These are phyloP conservation scores for Diaporthe australafricana DNA, from an alignment of 2,329 filamentous ascomycete species.

Conservation along the genomic window DNA sequence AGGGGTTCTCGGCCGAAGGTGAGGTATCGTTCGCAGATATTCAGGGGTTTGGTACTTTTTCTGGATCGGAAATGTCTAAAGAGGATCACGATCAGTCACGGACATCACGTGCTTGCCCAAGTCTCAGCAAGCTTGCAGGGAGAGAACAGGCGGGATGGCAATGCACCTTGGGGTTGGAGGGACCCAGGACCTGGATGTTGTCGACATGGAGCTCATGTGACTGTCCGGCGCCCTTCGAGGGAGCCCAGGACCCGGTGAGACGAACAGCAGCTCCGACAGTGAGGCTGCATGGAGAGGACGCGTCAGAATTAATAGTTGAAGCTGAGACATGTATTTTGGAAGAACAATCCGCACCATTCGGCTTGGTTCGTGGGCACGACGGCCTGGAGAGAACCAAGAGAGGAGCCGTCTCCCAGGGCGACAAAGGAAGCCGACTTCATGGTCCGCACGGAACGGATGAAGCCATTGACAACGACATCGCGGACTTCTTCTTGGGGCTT, in stretches of 20 bases:
- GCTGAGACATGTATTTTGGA: slow-evolving; percentile 40
- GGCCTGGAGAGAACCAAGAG: slow-evolving; percentile 81
- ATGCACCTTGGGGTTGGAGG: slow-evolving; percentile 80
- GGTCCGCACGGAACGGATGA: slow-evolving; percentile 85
- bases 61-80: slow-evolving; percentile 89
- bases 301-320: slow-evolving; percentile 45
- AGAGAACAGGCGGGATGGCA: neutral
- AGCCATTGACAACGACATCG: slow-evolving; percentile 78
- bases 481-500: slow-evolving; percentile 56
- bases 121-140: neutral
- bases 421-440: slow-evolving; percentile 89
- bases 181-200: slow-evolving; percentile 76
- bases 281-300: slow-evolving; percentile 65
- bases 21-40: slow-evolving; percentile 87
- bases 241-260: slow-evolving; percentile 81
- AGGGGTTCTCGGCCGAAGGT: slow-evolving; percentile 85
- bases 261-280: slow-evolving; percentile 84
- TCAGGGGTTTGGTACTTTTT: slow-evolving; percentile 95
- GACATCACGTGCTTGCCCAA: neutral
- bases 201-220: slow-evolving; percentile 84
- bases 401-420: slow-evolving; percentile 88
- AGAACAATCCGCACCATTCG: slow-evolving; percentile 70
- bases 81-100: slow-evolving; percentile 31
- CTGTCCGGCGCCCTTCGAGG: slow-evolving; percentile 76
- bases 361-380: slow-evolving; percentile 79